phyloP scores from a whole-genome alignment of 768 basidiomycete genomes.

The Mrakia blollopis region DNA sequence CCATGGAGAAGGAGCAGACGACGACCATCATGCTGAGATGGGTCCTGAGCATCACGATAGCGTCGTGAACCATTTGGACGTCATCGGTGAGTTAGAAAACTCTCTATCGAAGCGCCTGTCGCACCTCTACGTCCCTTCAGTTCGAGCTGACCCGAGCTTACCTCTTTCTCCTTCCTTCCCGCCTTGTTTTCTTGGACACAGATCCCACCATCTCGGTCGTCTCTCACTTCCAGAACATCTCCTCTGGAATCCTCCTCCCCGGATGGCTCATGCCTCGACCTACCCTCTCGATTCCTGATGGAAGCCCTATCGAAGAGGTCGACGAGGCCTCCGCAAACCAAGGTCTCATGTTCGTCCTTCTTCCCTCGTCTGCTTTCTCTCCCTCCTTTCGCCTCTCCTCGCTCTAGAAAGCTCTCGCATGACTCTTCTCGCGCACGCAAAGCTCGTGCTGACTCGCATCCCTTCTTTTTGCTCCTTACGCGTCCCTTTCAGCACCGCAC shows the following conservation, averaged over 20 bases:
- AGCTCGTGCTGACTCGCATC: background rate
- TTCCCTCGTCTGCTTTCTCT: background rate
- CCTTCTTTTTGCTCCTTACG: background rate
- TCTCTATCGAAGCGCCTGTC: background rate
- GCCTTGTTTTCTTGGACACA: background rate
- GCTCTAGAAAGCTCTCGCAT: background rate
- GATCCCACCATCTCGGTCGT: conserved; percentile 29
- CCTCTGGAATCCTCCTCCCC: conserved; percentile 27
- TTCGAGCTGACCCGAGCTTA: background rate
- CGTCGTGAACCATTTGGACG: conserved; percentile 29
- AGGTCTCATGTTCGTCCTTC: background rate
- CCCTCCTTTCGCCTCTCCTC: background rate
- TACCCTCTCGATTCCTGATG: conserved; percentile 15
- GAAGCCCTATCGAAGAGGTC: background rate
- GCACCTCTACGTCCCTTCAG: background rate
- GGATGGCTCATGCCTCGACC: conserved; percentile 15
- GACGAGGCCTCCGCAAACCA: conserved; percentile 20
- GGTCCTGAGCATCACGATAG: conserved; percentile 21
- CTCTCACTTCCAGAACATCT: conserved; percentile 29
- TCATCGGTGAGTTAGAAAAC: conserved; percentile 18
- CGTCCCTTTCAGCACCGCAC: background rate
- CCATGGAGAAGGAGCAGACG: background rate
- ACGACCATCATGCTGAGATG: conserved; percentile 23
- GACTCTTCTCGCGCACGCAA: background rate
- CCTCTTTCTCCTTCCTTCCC: background rate